Percentiles rank a stretch among this genome's conserved stretches.
Conservation (phyloP, 139 green algal genomes). For the Astrephomene gubernaculifera region DNA sequence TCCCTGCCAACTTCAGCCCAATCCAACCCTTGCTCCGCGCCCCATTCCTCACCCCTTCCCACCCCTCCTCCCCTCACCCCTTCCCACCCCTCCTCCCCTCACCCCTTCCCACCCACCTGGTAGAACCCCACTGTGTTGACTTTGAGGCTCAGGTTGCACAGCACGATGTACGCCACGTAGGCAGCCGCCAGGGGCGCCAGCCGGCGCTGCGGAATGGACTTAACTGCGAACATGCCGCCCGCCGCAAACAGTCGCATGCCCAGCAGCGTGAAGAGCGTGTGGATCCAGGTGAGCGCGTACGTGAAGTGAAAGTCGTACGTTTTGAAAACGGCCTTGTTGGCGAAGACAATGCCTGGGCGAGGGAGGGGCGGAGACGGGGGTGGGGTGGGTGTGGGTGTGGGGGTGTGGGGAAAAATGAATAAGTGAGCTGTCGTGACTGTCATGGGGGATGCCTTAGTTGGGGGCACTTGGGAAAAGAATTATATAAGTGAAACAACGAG, state of each 20-base stretch:
- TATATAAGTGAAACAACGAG: no score
- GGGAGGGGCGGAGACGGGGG: not conserved
- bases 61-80: no score
- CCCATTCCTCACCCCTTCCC: no score
- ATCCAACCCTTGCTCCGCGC: no score
- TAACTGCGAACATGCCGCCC: constrained; percentile 71
- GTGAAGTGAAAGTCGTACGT: constrained; percentile 84
- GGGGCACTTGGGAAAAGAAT: no score
- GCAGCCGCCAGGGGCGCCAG: constrained; percentile 79
- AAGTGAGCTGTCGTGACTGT: no score
- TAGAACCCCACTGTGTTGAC: constrained; percentile 94
- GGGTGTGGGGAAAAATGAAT: no score
- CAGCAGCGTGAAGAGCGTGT: constrained; percentile 82
- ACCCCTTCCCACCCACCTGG: no score
- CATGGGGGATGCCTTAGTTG: no score
- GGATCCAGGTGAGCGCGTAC: constrained; percentile 85
- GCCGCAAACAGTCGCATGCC: constrained; percentile 55
- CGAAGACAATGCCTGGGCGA: constrained; percentile 82
- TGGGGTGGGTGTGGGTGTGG: not conserved
- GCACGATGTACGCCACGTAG: constrained; percentile 91
- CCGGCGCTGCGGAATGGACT: constrained; percentile 60
- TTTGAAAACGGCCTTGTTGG: constrained; percentile 88
- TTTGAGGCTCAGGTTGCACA: constrained; percentile 89
- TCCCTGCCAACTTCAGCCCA: no score
- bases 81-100: no score